A percentile compares a stretch with the other conserved stretches of the same genome.
These are phyloP conservation scores for Penicillium mononematosum DNA, from an alignment of 495 filamentous ascomycete genomes.

Conservation along the genomic window DNA sequence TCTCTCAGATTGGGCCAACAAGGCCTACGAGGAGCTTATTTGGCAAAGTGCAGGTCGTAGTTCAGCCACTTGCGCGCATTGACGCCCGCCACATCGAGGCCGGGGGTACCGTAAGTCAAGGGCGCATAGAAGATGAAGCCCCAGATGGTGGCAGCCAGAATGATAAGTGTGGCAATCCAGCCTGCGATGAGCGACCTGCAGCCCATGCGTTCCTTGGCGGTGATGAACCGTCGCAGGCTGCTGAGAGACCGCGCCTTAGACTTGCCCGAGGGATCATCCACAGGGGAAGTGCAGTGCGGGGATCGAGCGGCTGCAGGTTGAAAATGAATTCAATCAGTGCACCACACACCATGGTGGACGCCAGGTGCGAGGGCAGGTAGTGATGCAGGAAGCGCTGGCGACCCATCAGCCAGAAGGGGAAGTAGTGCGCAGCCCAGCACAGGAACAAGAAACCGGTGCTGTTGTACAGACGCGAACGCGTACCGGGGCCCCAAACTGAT, in stretches of 20 bases:
- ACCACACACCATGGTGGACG: conserved; percentile 90
- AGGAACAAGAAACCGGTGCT: conserved; percentile 99
- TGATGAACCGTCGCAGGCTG: conserved; percentile 50
- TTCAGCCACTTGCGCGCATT: conserved; percentile 88
- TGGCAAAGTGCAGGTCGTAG: conserved; percentile 98
- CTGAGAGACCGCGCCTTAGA: conserved; percentile 27
- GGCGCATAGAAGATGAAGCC: conserved; percentile 93
- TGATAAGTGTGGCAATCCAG: conserved; percentile 74
- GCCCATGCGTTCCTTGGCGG: conserved; percentile 75
- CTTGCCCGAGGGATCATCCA: conserved; percentile 48
- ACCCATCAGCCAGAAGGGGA: conserved; percentile 75
- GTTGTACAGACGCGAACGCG: conserved; percentile 92
- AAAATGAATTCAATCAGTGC: conserved; percentile 97
- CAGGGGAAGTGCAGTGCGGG: conserved; percentile 44
- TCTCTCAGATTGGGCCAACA: not conserved
- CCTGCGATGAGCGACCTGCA: conserved; percentile 71
- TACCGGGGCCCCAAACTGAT: conserved; percentile 59
- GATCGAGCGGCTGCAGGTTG: conserved; percentile 70
- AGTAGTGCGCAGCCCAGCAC: conserved; percentile 70
- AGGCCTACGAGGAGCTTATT: conserved; percentile 55
- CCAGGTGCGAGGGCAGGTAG: conserved; percentile 85
- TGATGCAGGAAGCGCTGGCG: conserved; percentile 74
- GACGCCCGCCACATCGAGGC: conserved; percentile 79
- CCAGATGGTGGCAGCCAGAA: conserved; percentile 66
- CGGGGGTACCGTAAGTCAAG: conserved; percentile 91